Conservation (phyloP, 306 rosid species). For the Vachellia collinsii region DNA sequence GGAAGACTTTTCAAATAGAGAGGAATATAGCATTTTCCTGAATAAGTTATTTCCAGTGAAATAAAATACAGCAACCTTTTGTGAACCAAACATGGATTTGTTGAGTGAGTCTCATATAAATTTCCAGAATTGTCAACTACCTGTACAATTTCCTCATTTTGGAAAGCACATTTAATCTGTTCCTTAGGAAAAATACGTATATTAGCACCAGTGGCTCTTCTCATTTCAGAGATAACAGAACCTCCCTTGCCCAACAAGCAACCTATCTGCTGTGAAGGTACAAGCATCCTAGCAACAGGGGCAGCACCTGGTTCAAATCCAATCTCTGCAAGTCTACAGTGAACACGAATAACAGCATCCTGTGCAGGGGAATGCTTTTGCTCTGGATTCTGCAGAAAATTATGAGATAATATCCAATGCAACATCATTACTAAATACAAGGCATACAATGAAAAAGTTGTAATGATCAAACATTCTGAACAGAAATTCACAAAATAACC, state of each 20-base stretch:
- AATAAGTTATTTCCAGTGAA: background rate
- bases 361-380: conserved; percentile 83
- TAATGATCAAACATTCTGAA: conserved; percentile 38
- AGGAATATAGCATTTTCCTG: conserved; percentile 8
- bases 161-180: conserved; percentile 62
- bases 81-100: conserved; percentile 7
- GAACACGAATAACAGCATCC: conserved; percentile 87
- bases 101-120: background rate
- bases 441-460: conserved; percentile 35
- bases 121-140: conserved; percentile 43
- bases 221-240: conserved; percentile 74
- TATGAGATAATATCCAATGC: conserved; percentile 34
- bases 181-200: conserved; percentile 82
- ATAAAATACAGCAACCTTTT: background rate
- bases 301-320: conserved; percentile 80
- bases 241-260: conserved; percentile 90
- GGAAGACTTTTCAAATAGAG: background rate
- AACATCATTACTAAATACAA: conserved; percentile 4
- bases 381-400: conserved; percentile 64
- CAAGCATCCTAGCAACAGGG: conserved; percentile 81
- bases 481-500: conserved; percentile 40
- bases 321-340: conserved; percentile 74
- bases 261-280: conserved; percentile 76
- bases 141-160: conserved; percentile 83
- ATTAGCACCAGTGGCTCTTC: conserved; percentile 80